Base-by-base conservation (phyloP, 169 alveolate genomes). In the Plasmodium ovale region DNA sequence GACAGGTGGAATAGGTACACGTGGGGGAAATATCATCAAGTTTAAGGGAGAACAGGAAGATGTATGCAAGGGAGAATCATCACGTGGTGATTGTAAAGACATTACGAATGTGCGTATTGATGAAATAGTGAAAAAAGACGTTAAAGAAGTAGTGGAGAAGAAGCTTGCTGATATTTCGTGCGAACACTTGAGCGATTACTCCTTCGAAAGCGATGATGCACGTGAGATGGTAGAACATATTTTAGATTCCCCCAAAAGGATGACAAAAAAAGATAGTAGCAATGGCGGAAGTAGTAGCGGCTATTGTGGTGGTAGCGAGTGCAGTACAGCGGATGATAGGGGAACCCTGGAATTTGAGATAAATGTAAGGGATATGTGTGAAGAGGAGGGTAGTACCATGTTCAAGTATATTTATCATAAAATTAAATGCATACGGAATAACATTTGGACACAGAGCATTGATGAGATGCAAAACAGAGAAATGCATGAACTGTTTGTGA, bases 151-250 rank as follows among this genome's bases (percentile, higher is more conserved):
- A 6, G 5, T 35, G 23, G 72, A 72, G n/a, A 37, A 56, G 29
- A 72, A 29, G 21, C 10, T n/a, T 31, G 27, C 3, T 19, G 87
- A 72, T 29, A 19, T 27, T 12, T 33, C 27, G 39, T 53, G 16
- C 3, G 88, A 67, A 3, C 21, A 74, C 44, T 31, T 59, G 9
- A 74, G 88, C 42, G 88, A 74, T 10, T 14, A 59, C 60, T 74
- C 88, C 12, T n/a, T 74, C 14, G 74, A 58, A 51, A 74, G 88
- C 54, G 88, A 74, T 27, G 5, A 51, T 44, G 88, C 73, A 51
- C 49, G 27, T 47, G 73, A 59, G 42, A 25, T 51, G 37, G 25
- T 74, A 19, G 49, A 74, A 21, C 31, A 16, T 4, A 65, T 74
- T 16, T 53, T 74, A 12, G 67, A 74, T 37, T 4, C 47, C 1